Percentiles rank a stretch among this genome's conserved stretches.
Evolutionary conservation across 768 basidiomycete species (phyloP).

Genomic region (Mycena vulgaris): DNA sequence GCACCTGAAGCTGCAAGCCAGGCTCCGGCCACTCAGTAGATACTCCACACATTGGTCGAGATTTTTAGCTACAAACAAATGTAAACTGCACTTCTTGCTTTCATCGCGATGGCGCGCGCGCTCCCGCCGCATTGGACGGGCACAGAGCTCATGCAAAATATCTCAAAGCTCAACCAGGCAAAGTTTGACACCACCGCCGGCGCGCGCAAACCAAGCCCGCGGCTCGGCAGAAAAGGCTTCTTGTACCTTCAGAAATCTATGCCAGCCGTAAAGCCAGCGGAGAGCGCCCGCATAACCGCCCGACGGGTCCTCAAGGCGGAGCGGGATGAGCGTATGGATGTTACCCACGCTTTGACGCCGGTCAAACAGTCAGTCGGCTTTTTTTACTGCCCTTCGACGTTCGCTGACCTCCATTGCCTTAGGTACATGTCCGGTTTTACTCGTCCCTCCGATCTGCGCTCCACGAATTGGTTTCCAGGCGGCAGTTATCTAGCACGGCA

Average conservation of each 20-base stretch:
- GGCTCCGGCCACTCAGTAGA: too few species aligned
- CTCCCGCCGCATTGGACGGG: constrained; percentile 29
- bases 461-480: constrained; percentile 54
- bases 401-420: neutral
- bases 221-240: constrained; percentile 14
- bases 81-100: constrained; percentile 4
- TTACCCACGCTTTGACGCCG: constrained; percentile 53
- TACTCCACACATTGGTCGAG: too few species aligned
- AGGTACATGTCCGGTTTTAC: constrained; percentile 60
- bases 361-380: constrained; percentile 52
- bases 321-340: constrained; percentile 58
- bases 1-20: too few species aligned
- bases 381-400: neutral
- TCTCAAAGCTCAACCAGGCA: neutral
- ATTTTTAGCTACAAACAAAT: too few species aligned
- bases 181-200: neutral
- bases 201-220: neutral
- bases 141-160: constrained; percentile 1
- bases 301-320: constrained; percentile 56
- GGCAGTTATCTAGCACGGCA: constrained; percentile 45
- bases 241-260: constrained; percentile 13
- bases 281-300: constrained; percentile 38
- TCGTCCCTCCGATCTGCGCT: constrained; percentile 53
- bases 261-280: constrained; percentile 35
- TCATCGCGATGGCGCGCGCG: constrained; percentile 18